Conservation (phyloP, 495 filamentous ascomycete genomes). For the Trichoderma orchidacearum region DNA sequence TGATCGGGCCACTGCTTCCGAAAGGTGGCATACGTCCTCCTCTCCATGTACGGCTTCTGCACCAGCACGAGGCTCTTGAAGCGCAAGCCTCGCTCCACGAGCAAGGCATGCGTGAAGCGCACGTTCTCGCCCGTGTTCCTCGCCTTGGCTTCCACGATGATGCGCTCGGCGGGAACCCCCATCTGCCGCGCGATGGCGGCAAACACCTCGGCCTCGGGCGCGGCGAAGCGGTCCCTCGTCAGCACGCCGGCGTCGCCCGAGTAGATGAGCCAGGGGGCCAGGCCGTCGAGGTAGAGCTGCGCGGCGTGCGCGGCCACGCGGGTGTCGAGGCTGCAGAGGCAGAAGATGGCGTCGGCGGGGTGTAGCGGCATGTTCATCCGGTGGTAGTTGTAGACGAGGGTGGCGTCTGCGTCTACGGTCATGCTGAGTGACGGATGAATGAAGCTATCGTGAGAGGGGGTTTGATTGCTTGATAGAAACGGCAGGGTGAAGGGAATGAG, state of each 20-base stretch:
- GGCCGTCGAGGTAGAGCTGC: conserved; percentile 16
- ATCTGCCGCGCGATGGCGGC: conserved; percentile 15
- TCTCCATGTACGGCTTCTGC: conserved; percentile 29
- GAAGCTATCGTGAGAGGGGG: background rate
- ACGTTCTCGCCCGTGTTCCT: conserved; percentile 29
- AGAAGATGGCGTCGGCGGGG: conserved; percentile 18
- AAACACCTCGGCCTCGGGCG: conserved; percentile 21
- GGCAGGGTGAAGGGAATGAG: no score
- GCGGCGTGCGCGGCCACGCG: conserved; percentile 21
- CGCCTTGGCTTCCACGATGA: conserved; percentile 17
- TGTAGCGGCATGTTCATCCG: conserved; percentile 14
- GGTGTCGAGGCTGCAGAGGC: conserved; percentile 23
- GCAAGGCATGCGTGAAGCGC: conserved; percentile 18
- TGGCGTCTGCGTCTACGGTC: conserved; percentile 10
- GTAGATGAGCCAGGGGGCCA: conserved; percentile 20
- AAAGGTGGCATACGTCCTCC: conserved; percentile 24
- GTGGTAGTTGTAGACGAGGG: conserved; percentile 24
- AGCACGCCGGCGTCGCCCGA: conserved; percentile 18
- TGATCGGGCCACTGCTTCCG: conserved; percentile 23
- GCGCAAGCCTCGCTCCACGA: conserved; percentile 9
- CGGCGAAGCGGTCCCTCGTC: conserved; percentile 14
- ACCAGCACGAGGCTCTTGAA: conserved; percentile 15
- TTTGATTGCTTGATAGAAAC: background rate
- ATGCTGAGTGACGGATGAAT: no score
- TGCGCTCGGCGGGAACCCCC: conserved; percentile 13